Percentiles rank a stretch among this genome's conserved stretches.
Evolutionary conservation across 352 stramenopile genomes (phyloP).

Genomic region (Hyaloperonospora brassicae): DNA sequence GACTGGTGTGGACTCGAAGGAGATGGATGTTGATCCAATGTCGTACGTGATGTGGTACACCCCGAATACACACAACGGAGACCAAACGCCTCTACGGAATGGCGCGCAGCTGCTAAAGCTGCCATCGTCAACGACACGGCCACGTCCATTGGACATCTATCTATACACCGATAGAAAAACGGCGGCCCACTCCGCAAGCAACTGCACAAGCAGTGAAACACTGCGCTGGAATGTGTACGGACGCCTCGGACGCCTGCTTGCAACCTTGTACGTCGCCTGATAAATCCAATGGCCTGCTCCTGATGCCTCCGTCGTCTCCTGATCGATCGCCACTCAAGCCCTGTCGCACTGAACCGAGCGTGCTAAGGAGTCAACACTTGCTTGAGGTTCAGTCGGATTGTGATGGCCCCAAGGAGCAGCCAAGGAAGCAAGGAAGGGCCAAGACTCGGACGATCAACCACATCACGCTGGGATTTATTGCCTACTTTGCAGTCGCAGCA

Average conservation of each 20-base stretch:
- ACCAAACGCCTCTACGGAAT: background rate
- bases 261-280: conserved; percentile 53
- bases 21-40: background rate
- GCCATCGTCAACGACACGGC: too few relatives aligned
- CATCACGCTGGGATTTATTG: conserved; percentile 76
- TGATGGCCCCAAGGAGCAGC: conserved; percentile 26
- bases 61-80: background rate
- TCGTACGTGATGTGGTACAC: conserved; percentile 3
- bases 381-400: conserved; percentile 45
- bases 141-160: too few relatives aligned
- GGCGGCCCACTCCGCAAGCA: too few relatives aligned
- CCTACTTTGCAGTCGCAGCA: conserved; percentile 74
- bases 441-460: conserved; percentile 73
- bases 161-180: too few relatives aligned
- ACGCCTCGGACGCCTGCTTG: conserved; percentile 4
- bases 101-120: background rate
- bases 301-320: conserved; percentile 62
- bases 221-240: conserved; percentile 11
- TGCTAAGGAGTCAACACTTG: conserved; percentile 36
- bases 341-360: conserved; percentile 63
- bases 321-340: conserved; percentile 69
- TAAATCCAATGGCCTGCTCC: conserved; percentile 40
- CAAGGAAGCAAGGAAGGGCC: conserved; percentile 15
- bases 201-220: background rate
- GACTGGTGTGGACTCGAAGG: conserved; percentile 21